Evolutionary conservation across 1,284 basidiomycete species (phyloP).

Genomic region (Ganoderma sinense): DNA sequence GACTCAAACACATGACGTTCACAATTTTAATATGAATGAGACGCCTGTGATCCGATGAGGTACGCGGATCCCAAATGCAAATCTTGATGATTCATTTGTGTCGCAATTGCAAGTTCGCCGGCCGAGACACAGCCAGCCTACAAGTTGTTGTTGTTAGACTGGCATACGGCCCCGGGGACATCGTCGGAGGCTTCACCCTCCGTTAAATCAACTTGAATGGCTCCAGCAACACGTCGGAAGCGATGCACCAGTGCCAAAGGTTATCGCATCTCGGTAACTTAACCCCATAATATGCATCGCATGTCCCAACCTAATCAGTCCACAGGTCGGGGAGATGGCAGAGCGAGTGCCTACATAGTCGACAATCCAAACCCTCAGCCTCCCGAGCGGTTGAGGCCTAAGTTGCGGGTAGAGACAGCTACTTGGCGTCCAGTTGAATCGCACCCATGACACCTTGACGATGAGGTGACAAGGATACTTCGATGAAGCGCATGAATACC

Average conservation of each 20-base stretch:
- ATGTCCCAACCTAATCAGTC: background rate
- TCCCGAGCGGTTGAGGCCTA: background rate
- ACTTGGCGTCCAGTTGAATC: too few relatives aligned
- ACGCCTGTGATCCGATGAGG: background rate
- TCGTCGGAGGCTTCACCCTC: background rate
- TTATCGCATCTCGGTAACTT: background rate
- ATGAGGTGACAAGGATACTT: too few relatives aligned
- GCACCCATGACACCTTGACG: too few relatives aligned
- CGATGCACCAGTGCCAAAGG: background rate
- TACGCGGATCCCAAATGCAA: background rate
- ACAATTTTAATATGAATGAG: too few relatives aligned
- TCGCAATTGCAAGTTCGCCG: background rate
- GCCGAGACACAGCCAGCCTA: background rate
- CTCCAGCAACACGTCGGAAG: background rate
- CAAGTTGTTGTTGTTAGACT: background rate
- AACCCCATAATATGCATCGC: background rate
- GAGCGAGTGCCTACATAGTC: too few relatives aligned
- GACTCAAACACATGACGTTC: background rate
- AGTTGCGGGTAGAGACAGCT: too few relatives aligned
- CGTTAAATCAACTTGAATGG: too few relatives aligned
- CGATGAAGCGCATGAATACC: too few relatives aligned
- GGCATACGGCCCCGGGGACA: background rate
- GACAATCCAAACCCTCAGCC: background rate
- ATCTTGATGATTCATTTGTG: background rate
- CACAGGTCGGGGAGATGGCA: too few relatives aligned